Percentiles rank a stretch among this genome's conserved stretches.
phyloP scores from a whole-genome alignment of 257 asterid genomes.

The Plectranthus barbatus region DNA sequence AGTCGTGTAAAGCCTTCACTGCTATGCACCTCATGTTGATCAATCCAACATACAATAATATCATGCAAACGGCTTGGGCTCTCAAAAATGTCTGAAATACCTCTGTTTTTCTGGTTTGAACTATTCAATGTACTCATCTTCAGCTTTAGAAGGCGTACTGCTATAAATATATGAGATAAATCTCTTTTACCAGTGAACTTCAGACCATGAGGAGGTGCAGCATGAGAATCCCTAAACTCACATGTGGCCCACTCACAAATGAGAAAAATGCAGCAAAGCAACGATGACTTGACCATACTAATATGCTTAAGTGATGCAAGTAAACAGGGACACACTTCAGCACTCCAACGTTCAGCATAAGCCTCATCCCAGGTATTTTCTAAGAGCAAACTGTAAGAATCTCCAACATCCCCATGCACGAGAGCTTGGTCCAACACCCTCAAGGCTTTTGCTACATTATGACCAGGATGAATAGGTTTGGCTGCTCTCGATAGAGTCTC shows the following conservation, averaged over 20 bases:
- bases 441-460: slow-evolving; percentile 66
- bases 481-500: slow-evolving; percentile 75
- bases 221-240: slow-evolving; percentile 81
- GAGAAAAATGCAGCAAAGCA: slow-evolving; percentile 73
- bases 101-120: slow-evolving; percentile 30
- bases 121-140: slow-evolving; percentile 46
- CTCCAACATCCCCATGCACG: slow-evolving; percentile 64
- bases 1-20: slow-evolving; percentile 69
- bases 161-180: slow-evolving; percentile 70
- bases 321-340: slow-evolving; percentile 71
- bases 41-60: slow-evolving; percentile 89
- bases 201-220: slow-evolving; percentile 52
- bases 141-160: slow-evolving; percentile 72
- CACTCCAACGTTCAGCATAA: slow-evolving; percentile 71
- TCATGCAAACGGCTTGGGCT: slow-evolving; percentile 92
- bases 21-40: slow-evolving; percentile 90
- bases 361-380: slow-evolving; percentile 69
- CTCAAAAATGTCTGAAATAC: slow-evolving; percentile 41
- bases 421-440: slow-evolving; percentile 77
- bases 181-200: slow-evolving; percentile 88
- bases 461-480: slow-evolving; percentile 59
- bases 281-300: slow-evolving; percentile 44
- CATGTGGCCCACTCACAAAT: slow-evolving; percentile 98
- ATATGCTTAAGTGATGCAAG: slow-evolving; percentile 70
- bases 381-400: slow-evolving; percentile 54